Base-by-base conservation (phyloP, 352 stramenopile species). In the Phytophthora pini region DNA sequence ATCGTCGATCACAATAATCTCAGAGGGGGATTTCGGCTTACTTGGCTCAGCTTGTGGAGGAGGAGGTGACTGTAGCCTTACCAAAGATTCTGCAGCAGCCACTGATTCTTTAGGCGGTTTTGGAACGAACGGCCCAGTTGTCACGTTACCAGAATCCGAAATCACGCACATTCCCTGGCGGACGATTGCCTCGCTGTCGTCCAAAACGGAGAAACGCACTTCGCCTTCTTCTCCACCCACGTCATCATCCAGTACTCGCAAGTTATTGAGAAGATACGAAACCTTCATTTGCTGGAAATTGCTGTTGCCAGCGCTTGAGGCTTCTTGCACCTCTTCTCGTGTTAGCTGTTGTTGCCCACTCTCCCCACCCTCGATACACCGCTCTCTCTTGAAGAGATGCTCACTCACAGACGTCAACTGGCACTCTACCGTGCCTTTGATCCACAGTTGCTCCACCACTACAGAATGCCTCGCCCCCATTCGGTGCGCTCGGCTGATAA, bases 401-500 rank as follows among this genome's bases (percentile, higher is more conserved):
- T 61, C n/a, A 45, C 67, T 62, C 29, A 45, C 41, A 13, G 63
- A 56, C 15, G 44, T 65, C 50, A 93, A 70, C 11, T 89, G 54
- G 27, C 77, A 78, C 54, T 97, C 90, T 17, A 97, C 78, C 1
- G 87, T 92, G 22, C 75, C 84, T 27, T 77, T 75, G 83, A 95
- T 93, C 50, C 93, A 77, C 2, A 98, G 56, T 43, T 97, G 84
- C 72, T 99, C 95, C 11, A 99, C 95, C 5, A 94, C 67, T 5
- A 99, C 85, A 6, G 86, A 79, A 5, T 90, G 85, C 3, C 56
- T 94, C 8, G 96, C 88, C 22, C 97, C 97, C 86, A 99, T 98
- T 50, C 97, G 82, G 76, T 98, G 97, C 0, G 97, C 97, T 51
- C 97, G 81, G 45, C 93, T 94, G n/a, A 99, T 86, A 31, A 98